Evolutionary conservation across 257 asterid species (phyloP).

Genomic region (Ophiorrhiza pumila): DNA sequence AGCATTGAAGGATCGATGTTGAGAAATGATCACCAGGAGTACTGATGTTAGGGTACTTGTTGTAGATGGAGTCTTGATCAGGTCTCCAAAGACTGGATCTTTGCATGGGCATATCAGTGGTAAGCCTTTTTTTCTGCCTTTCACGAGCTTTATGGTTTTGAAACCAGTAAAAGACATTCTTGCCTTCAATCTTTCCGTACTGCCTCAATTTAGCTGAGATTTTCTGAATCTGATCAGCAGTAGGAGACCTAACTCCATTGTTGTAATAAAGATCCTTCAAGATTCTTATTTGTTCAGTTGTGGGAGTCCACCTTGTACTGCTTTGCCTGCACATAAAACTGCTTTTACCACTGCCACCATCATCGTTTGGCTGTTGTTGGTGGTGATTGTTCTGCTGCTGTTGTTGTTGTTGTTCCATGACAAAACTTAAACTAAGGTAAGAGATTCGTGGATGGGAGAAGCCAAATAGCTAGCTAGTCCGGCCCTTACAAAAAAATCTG

Average conservation of each 20-base stretch:
- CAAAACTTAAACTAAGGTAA: no score
- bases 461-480: no score
- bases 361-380: conserved; percentile 27
- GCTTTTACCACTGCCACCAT: conserved; percentile 24
- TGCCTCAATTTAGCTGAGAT: conserved; percentile 84
- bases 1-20: neutral
- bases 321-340: conserved; percentile 71
- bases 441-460: no score
- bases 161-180: conserved; percentile 95
- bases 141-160: conserved; percentile 98
- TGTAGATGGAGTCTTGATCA: conserved; percentile 31
- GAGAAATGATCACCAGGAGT: conserved; percentile 1
- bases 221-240: conserved; percentile 91
- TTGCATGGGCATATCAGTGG: conserved; percentile 30
- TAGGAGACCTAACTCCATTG: conserved; percentile 91
- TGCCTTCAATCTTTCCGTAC: conserved; percentile 98
- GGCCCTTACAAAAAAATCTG: no score
- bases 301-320: conserved; percentile 94
- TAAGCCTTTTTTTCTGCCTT: conserved; percentile 92
- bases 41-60: conserved; percentile 32
- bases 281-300: conserved; percentile 86
- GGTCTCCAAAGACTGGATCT: conserved; percentile 22
- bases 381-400: conserved; percentile 25
- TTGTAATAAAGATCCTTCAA: conserved; percentile 93
- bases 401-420: conserved; percentile 40